These are phyloP conservation scores for Ophioceras dolichostomum DNA, from an alignment of 2,329 filamentous ascomycete species.

Conservation along the genomic window DNA sequence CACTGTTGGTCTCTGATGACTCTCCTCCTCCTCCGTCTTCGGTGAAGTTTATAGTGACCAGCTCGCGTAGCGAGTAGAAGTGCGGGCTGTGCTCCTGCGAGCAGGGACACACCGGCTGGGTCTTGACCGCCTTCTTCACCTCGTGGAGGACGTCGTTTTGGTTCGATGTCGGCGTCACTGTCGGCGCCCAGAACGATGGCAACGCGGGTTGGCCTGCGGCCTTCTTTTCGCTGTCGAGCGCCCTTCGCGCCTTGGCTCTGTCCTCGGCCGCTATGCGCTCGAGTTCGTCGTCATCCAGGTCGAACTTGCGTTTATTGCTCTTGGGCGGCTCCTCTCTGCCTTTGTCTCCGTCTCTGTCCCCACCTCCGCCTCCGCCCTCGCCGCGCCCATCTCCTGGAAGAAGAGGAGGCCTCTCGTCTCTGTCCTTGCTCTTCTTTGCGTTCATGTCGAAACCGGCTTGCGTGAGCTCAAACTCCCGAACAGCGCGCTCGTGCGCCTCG, in stretches of 20 bases:
- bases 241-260: conserved; percentile 53
- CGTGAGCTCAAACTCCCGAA: conserved; percentile 73
- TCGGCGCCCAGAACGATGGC: conserved; percentile 89
- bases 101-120: conserved; percentile 63
- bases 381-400: conserved; percentile 8
- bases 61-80: conserved; percentile 61
- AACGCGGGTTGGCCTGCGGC: conserved; percentile 55
- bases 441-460: conserved; percentile 54
- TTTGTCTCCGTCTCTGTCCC: too few relatives aligned
- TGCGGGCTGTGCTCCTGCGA: conserved; percentile 57
- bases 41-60: conserved; percentile 67
- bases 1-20: too few relatives aligned
- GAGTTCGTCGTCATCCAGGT: conserved; percentile 68
- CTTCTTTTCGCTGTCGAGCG: conserved; percentile 60
- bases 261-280: conserved; percentile 58
- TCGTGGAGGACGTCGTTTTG: conserved; percentile 43
- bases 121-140: conserved; percentile 49
- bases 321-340: too few relatives aligned
- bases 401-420: conserved; percentile 2
- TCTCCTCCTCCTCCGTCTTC: conserved; percentile 49
- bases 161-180: conserved; percentile 59
- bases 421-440: conserved; percentile 13
- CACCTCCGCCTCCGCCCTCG: conserved; percentile 24
- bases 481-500: conserved; percentile 56
- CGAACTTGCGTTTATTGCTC: conserved; percentile 57